Conservation (phyloP, 2,329 filamentous ascomycete species). For the Ophiostoma angusticollis region DNA sequence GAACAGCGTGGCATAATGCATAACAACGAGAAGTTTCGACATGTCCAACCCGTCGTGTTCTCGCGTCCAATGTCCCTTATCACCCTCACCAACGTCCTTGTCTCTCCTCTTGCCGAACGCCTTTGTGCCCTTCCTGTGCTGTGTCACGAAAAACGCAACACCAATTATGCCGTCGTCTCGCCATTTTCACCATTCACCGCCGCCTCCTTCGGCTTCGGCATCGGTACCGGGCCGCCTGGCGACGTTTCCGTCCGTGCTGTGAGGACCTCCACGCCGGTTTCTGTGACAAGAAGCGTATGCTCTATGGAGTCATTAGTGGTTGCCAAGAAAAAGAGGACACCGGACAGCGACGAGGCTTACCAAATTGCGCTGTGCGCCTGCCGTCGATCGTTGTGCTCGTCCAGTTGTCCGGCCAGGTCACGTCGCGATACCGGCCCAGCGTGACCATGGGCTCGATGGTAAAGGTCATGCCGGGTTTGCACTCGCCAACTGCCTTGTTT, state of each 20-base stretch:
- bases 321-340: background rate
- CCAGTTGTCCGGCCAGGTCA: constrained; percentile 98
- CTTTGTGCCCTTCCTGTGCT: too few relatives aligned
- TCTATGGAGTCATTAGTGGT: too few relatives aligned
- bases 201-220: constrained; percentile 25
- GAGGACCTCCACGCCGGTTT: constrained; percentile 70
- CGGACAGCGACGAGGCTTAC: constrained; percentile 33
- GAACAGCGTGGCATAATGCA: too few relatives aligned
- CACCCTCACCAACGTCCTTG: too few relatives aligned
- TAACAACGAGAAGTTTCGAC: too few relatives aligned
- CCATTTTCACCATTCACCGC: background rate
- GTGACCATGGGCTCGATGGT: constrained; percentile 99
- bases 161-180: too few relatives aligned
- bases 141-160: too few relatives aligned
- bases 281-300: constrained; percentile 73
- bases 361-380: constrained; percentile 82
- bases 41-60: too few relatives aligned
- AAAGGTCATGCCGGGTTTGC: constrained; percentile 95
- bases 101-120: too few relatives aligned
- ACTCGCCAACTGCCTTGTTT: constrained; percentile 91
- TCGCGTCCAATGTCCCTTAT: too few relatives aligned
- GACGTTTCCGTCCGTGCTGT: constrained; percentile 62
- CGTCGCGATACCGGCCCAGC: constrained; percentile 76
- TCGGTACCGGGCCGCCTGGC: constrained; percentile 60
- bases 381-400: constrained; percentile 90